These are phyloP conservation scores for Coemansia asiatica DNA, from an alignment of 192 early-diverging fungal genomes.

Conservation along the genomic window DNA sequence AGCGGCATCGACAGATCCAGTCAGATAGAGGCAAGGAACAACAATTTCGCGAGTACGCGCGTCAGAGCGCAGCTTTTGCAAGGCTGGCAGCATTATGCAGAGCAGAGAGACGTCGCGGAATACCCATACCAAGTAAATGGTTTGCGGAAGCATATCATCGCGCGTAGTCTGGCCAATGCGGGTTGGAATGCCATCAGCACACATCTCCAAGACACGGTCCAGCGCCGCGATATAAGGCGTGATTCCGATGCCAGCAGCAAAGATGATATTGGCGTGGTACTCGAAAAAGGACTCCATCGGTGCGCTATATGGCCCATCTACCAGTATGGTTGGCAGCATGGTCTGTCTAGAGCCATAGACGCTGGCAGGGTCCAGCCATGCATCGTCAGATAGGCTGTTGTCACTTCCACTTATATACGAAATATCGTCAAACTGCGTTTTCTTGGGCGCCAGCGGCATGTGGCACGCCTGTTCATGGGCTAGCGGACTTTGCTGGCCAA, in stretches of 20 bases:
- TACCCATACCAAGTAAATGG: constrained; percentile 48
- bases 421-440: constrained; percentile 33
- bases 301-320: constrained; percentile 76
- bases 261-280: constrained; percentile 65
- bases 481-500: constrained; percentile 28
- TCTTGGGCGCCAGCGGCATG: constrained; percentile 31
- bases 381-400: constrained; percentile 41
- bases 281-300: constrained; percentile 79
- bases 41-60: constrained; percentile 40
- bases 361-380: constrained; percentile 36
- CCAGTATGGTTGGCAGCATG: constrained; percentile 61
- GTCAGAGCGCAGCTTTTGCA: constrained; percentile 37
- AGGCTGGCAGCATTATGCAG: constrained; percentile 25
- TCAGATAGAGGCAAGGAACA: constrained; percentile 48
- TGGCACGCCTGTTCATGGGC: constrained; percentile 25
- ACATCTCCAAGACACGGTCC: constrained; percentile 44
- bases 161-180: constrained; percentile 44
- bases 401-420: constrained; percentile 33
- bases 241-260: constrained; percentile 82
- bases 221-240: constrained; percentile 64
- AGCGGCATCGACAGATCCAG: constrained; percentile 33
- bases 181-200: constrained; percentile 31
- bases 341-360: constrained; percentile 18
- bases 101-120: constrained; percentile 49
- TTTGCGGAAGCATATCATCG: constrained; percentile 42